phyloP scores from a whole-genome alignment of 306 rosid species.

The Luffa acutangula region DNA sequence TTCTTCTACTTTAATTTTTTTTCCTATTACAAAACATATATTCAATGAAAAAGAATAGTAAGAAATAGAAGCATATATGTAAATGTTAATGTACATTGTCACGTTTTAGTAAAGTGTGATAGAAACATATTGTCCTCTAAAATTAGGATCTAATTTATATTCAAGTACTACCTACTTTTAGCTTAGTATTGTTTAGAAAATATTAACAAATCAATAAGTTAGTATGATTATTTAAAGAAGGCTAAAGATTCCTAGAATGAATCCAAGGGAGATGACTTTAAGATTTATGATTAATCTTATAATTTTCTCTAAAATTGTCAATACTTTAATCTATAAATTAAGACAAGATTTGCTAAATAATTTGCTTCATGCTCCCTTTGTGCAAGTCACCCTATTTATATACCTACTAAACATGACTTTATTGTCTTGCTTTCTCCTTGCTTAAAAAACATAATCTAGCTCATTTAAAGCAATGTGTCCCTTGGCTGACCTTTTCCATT shows the following conservation, averaged over 20 bases:
- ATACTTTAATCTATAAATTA: too few species aligned
- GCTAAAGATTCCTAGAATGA: neutral
- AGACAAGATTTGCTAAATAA: too few species aligned
- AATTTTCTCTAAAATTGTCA: neutral
- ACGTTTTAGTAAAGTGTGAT: neutral
- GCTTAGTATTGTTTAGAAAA: neutral
- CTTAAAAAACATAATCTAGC: neutral
- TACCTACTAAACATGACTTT: too few species aligned
- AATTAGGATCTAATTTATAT: neutral
- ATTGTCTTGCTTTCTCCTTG: too few species aligned
- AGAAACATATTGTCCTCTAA: neutral
- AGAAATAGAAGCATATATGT: neutral
- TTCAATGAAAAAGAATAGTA: neutral
- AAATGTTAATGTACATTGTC: neutral
- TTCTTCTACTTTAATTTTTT: neutral
- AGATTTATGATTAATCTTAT: neutral
- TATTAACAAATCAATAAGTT: neutral
- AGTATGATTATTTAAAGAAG: neutral
- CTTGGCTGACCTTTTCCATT: neutral
- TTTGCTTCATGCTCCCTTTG: too few species aligned
- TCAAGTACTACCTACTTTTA: neutral
- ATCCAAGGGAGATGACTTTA: neutral
- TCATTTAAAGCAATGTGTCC: neutral
- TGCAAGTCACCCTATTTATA: too few species aligned
- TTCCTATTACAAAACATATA: neutral